Evolutionary conservation across 2,329 filamentous ascomycete genomes (phyloP).

Genomic region (Nemania sp.): DNA sequence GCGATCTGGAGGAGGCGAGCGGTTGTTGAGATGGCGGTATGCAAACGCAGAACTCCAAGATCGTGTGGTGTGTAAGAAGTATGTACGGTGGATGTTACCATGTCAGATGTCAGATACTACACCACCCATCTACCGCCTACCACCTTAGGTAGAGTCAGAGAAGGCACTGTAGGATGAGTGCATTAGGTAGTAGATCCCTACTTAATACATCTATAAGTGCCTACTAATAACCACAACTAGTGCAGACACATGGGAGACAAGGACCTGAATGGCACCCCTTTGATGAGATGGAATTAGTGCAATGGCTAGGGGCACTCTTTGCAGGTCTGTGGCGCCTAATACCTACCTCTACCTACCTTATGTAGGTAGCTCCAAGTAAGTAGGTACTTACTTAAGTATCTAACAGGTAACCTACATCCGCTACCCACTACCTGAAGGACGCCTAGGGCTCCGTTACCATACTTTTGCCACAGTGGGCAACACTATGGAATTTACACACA

Average conservation of each 20-base stretch:
- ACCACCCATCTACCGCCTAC: neutral
- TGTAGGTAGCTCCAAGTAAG: too few relatives aligned
- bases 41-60: slow-evolving; percentile 27
- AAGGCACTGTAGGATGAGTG: neutral
- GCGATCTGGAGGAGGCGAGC: slow-evolving; percentile 21
- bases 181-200: neutral
- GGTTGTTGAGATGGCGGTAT: slow-evolving; percentile 34
- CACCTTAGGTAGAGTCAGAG: neutral
- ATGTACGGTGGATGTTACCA: neutral
- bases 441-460: neutral
- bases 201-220: slow-evolving; percentile 4
- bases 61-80: slow-evolving; percentile 1
- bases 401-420: too few relatives aligned
- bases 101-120: neutral
- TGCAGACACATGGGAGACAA: slow-evolving; percentile 14
- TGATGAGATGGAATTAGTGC: slow-evolving; percentile 13
- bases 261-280: neutral
- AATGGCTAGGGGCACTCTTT: slow-evolving; percentile 3
- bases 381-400: too few relatives aligned
- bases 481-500: slow-evolving; percentile 20
- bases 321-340: slow-evolving; percentile 22
- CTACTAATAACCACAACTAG: neutral
- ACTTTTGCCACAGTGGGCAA: slow-evolving; percentile 27
- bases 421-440: neutral
- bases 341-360: neutral